Conservation (phyloP, 179 eudicot species). For the Vitellaria paradoxa region DNA sequence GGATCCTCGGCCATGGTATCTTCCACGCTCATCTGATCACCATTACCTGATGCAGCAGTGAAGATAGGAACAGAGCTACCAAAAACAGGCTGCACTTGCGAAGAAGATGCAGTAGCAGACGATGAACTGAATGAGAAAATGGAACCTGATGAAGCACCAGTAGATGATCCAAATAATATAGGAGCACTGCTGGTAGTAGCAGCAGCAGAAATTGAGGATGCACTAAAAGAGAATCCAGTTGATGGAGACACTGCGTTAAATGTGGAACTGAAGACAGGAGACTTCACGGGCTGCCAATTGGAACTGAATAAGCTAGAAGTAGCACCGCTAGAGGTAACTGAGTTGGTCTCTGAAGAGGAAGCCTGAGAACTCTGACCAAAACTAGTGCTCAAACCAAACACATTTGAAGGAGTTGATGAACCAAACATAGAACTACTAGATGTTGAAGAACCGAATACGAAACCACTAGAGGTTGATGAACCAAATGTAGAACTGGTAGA, state of each 20-base stretch:
- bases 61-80: conserved; percentile 36
- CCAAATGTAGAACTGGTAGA: conserved; percentile 19
- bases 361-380: conserved; percentile 22
- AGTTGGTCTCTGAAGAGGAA: conserved; percentile 16
- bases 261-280: conserved; percentile 25
- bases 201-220: conserved; percentile 31
- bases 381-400: conserved; percentile 28
- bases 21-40: conserved; percentile 64
- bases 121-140: conserved; percentile 29
- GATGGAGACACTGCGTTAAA: conserved; percentile 23
- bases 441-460: conserved; percentile 26
- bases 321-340: conserved; percentile 28
- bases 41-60: conserved; percentile 26
- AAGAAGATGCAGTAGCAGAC: conserved; percentile 24
- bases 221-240: conserved; percentile 39
- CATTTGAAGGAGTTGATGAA: conserved; percentile 31
- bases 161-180: conserved; percentile 29
- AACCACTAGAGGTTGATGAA: conserved; percentile 24
- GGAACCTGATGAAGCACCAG: conserved; percentile 21
- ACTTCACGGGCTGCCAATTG: conserved; percentile 32
- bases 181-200: conserved; percentile 21
- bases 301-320: conserved; percentile 32
- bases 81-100: conserved; percentile 38
- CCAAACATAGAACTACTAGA: conserved; percentile 18
- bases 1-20: conserved; percentile 94